Percentiles rank a stretch among this genome's conserved stretches.
Evolutionary conservation across 306 rosid species (phyloP).

Genomic region (Albizia julibrissin): DNA sequence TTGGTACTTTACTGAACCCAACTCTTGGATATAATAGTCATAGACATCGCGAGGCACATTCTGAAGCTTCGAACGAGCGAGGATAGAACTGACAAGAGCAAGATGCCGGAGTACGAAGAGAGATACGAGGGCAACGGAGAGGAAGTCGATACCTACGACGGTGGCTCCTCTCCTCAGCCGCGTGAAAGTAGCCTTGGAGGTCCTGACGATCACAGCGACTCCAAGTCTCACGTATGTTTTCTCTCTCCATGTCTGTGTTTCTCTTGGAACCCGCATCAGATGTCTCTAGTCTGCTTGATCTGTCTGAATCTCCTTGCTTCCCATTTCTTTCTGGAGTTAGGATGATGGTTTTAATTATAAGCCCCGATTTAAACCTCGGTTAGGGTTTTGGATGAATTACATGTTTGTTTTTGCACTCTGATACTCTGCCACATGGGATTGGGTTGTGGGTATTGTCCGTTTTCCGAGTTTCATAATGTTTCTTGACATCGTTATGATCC

Average conservation of each 20-base stretch:
- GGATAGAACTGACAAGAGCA: not conserved
- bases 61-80: not conserved
- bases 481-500: not conserved
- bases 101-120: slow-evolving; percentile 82
- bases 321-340: not conserved
- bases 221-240: slow-evolving; percentile 67
- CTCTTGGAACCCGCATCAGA: not conserved
- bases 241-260: not conserved
- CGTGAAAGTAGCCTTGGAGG: slow-evolving; percentile 45
- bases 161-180: slow-evolving; percentile 68
- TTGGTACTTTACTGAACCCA: not conserved
- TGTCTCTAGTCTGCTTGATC: not conserved
- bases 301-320: not conserved
- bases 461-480: not conserved
- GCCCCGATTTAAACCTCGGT: not conserved
- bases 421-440: not conserved
- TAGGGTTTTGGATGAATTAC: slow-evolving; percentile 36
- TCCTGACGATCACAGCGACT: slow-evolving; percentile 55
- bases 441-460: slow-evolving; percentile 19
- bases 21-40: not conserved
- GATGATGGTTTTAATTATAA: not conserved
- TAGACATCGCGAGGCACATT: not conserved
- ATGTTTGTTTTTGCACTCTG: not conserved
- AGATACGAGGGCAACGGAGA: slow-evolving; percentile 77
- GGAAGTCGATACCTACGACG: slow-evolving; percentile 48